Conservation (phyloP, 1,139 yeast species). For the Zygosaccharomyces pseudobailii region DNA sequence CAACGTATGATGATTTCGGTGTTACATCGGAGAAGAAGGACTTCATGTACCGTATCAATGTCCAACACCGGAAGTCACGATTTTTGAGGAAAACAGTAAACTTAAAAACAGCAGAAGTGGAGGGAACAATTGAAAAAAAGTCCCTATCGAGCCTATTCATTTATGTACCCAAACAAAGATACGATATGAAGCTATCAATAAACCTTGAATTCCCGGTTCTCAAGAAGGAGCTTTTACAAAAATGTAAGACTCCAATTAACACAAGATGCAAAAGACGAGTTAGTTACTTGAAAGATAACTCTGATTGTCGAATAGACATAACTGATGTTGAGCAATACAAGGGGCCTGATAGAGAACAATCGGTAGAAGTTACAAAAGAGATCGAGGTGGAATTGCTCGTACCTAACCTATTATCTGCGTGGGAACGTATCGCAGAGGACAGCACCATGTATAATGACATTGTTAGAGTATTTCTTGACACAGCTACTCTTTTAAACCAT, state of each 20-base stretch:
- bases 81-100: constrained; percentile 1
- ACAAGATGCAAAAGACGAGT: not conserved
- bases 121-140: constrained; percentile 1
- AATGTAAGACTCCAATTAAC: not conserved
- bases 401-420: not conserved
- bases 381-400: not conserved
- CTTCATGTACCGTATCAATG: not conserved
- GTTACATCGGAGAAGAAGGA: not conserved
- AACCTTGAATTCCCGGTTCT: not conserved
- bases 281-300: not conserved
- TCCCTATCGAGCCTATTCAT: constrained; percentile 1
- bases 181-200: constrained; percentile 3
- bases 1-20: not conserved
- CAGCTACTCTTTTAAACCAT: not conserved
- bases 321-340: not conserved
- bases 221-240: not conserved
- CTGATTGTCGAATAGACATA: constrained; percentile 1
- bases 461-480: not conserved
- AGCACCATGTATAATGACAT: not conserved
- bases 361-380: not conserved
- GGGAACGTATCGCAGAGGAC: not conserved
- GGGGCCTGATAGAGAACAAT: not conserved
- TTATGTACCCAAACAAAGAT: not conserved
- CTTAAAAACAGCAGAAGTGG: not conserved
- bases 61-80: not conserved